A percentile compares a stretch with the other conserved stretches of the same genome.
These are phyloP conservation scores for Hypholoma fasciculare DNA, from an alignment of 768 basidiomycete species.

Conservation along the genomic window DNA sequence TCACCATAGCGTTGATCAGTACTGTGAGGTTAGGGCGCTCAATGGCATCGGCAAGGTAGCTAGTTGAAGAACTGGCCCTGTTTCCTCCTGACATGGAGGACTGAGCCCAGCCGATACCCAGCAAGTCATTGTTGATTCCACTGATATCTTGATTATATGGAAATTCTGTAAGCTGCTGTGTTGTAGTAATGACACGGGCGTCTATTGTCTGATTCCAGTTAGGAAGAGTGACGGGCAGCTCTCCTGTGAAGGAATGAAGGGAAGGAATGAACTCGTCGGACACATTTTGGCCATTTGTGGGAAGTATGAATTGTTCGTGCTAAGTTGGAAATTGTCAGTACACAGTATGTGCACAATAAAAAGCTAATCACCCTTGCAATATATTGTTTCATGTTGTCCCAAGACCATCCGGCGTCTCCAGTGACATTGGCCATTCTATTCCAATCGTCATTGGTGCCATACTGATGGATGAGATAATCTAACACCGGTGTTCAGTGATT, in stretches of 20 bases:
- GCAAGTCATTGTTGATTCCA: conserved; percentile 24
- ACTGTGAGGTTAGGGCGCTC: conserved; percentile 36
- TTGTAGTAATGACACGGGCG: conserved; percentile 32
- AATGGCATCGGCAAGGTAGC: conserved; percentile 30
- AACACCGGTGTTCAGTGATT: background rate
- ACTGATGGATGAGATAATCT: conserved; percentile 37
- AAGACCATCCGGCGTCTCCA: conserved; percentile 37
- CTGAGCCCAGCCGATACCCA: conserved; percentile 36
- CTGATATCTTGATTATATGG: conserved; percentile 35
- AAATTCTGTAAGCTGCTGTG: conserved; percentile 33
- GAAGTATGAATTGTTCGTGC: conserved; percentile 34
- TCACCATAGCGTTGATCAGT: conserved; percentile 32
- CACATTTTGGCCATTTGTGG: conserved; percentile 36
- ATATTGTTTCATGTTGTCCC: conserved; percentile 35
- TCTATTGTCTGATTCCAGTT: conserved; percentile 33
- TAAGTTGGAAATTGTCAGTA: conserved; percentile 4
- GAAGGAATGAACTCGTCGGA: conserved; percentile 33
- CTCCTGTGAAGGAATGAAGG: conserved; percentile 36
- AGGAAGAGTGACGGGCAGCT: conserved; percentile 30
- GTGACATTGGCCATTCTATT: conserved; percentile 33
- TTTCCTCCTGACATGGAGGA: conserved; percentile 28
- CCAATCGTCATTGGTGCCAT: conserved; percentile 36
- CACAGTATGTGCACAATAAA: no score
- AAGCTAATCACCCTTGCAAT: conserved; percentile 24
- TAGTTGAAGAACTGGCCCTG: conserved; percentile 36